Evolutionary conservation across 2,329 filamentous ascomycete species (phyloP).

Genomic region (Arthrobotrys sphaeroides): DNA sequence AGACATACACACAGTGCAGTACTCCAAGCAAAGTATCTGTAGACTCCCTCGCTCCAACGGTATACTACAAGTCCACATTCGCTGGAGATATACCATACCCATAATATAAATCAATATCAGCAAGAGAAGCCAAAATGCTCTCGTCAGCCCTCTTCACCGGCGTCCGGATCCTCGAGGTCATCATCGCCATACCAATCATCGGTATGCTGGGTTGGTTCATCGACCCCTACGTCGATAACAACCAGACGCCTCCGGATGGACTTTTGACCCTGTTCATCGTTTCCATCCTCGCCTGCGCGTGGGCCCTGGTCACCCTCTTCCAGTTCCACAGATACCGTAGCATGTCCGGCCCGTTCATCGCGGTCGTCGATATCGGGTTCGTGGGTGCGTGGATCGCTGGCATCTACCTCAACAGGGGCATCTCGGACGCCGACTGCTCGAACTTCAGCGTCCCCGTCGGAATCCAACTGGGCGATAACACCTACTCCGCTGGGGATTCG

Average conservation of each 20-base stretch:
- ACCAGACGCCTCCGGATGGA: conserved; percentile 70
- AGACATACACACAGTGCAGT: neutral
- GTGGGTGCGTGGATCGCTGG: conserved; percentile 72
- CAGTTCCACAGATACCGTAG: conserved; percentile 71
- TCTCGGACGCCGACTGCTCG: conserved; percentile 74
- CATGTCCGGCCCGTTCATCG: conserved; percentile 70
- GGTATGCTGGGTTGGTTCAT: conserved; percentile 76
- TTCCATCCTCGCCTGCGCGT: conserved; percentile 70
- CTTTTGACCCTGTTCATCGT: conserved; percentile 75
- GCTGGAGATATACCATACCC: neutral
- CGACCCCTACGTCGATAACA: conserved; percentile 68
- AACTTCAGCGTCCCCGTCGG: conserved; percentile 64
- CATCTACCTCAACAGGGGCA: conserved; percentile 70
- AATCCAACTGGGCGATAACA: conserved; percentile 71
- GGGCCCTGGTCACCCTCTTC: conserved; percentile 73
- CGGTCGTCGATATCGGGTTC: conserved; percentile 70
- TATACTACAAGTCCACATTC: neutral
- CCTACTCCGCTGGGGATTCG: conserved; percentile 66
- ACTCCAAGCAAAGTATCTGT: neutral
- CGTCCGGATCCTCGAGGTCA: conserved; percentile 34
- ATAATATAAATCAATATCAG: no score
- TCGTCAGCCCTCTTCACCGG: conserved; percentile 45
- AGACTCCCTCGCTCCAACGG: neutral
- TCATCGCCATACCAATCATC: conserved; percentile 67
- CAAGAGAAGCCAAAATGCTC: conserved; percentile 39